Conservation (phyloP, 352 stramenopile species). For the Phytophthora megakarya region DNA sequence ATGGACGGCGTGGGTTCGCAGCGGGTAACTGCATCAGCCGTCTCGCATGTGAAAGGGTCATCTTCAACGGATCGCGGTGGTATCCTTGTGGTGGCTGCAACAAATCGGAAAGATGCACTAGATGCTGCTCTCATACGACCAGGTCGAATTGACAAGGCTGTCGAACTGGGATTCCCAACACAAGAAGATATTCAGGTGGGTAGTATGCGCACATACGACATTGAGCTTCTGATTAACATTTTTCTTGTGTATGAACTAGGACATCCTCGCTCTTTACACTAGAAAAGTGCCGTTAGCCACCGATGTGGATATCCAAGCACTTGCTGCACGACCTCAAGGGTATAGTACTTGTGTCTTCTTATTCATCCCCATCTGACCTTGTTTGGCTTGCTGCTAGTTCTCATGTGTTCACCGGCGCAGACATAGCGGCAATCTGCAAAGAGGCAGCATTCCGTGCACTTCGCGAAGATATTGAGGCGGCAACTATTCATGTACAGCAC, state of each 20-base stretch:
- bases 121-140: conserved; percentile 77
- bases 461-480: conserved; percentile 59
- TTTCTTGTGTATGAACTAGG: conserved; percentile 37
- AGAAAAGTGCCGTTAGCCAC: conserved; percentile 65
- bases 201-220: neutral
- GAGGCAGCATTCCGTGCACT: conserved; percentile 81
- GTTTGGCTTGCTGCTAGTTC: conserved; percentile 25
- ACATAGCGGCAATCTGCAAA: conserved; percentile 75
- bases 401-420: conserved; percentile 59
- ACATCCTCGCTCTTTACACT: conserved; percentile 72
- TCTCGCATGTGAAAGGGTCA: conserved; percentile 13
- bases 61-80: conserved; percentile 28
- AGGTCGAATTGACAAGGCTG: conserved; percentile 77
- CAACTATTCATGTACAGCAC: conserved; percentile 40
- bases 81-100: conserved; percentile 76
- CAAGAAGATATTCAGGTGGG: conserved; percentile 50
- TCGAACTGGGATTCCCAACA: conserved; percentile 64
- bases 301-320: conserved; percentile 54
- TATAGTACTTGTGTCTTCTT: too few species aligned
- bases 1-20: conserved; percentile 77
- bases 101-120: conserved; percentile 70
- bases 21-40: conserved; percentile 24
- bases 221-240: conserved; percentile 2
- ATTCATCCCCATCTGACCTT: conserved; percentile 13
- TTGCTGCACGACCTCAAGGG: conserved; percentile 49